phyloP scores from a whole-genome alignment of 1,284 basidiomycete species.

The Tausonia pullulans region DNA sequence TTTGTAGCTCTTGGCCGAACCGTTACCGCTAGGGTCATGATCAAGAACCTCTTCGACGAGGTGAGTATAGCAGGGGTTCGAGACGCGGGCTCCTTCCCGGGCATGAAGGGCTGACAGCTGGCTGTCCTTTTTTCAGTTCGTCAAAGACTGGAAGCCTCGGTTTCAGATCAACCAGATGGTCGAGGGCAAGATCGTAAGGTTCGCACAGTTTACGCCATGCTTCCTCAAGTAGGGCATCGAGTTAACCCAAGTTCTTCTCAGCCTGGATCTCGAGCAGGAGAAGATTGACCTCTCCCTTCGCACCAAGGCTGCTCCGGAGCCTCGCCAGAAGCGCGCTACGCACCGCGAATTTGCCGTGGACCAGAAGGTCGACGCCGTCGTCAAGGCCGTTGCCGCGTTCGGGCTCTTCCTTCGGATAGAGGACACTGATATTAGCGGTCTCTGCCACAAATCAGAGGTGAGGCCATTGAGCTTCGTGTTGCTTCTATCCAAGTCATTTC shows the following conservation, averaged over 20 bases:
- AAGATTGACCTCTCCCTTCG: constrained; percentile 1
- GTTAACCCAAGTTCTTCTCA: neutral
- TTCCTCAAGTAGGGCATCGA: neutral
- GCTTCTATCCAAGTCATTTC: neutral
- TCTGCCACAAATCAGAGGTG: constrained; percentile 90
- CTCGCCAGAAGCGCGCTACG: neutral
- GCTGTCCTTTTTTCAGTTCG: constrained; percentile 46
- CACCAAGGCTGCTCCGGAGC: constrained; percentile 11
- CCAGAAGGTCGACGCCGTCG: constrained; percentile 60
- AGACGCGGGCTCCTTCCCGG: too few relatives aligned
- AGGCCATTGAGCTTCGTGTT: constrained; percentile 19
- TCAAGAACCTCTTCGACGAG: constrained; percentile 82
- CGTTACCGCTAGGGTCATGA: constrained; percentile 83
- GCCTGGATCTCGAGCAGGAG: neutral
- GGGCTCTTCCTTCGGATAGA: constrained; percentile 86
- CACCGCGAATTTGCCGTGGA: constrained; percentile 51
- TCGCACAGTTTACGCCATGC: too few relatives aligned
- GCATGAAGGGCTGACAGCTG: constrained; percentile 15
- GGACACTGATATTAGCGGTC: constrained; percentile 67
- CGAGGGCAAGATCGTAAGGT: constrained; percentile 71
- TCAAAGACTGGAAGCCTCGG: constrained; percentile 85
- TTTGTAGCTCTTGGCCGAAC: constrained; percentile 76
- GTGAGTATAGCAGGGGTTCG: constrained; percentile 38
- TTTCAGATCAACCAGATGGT: constrained; percentile 78
- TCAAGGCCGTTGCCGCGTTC: constrained; percentile 72